phyloP scores from a whole-genome alignment of 139 green algal species.

The Pleodorina starrii region DNA sequence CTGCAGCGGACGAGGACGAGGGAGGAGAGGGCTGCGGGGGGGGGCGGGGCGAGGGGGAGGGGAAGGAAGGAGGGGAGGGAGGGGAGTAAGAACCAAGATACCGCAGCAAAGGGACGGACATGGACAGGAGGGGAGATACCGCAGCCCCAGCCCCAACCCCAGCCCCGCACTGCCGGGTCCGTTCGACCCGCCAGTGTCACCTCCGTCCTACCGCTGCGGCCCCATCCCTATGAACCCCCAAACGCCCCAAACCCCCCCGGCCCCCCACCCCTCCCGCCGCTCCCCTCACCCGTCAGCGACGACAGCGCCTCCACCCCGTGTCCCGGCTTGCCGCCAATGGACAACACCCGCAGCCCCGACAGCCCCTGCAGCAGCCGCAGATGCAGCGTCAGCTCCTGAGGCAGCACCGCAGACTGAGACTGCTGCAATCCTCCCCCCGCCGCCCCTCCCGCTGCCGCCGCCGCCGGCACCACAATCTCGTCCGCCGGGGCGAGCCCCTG shows the following conservation, averaged over 20 bases:
- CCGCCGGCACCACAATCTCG: not conserved
- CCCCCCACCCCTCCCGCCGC: not conserved
- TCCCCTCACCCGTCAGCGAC: constrained; percentile 1
- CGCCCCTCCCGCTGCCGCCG: not conserved
- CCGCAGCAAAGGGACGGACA: too few relatives aligned
- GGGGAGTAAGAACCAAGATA: not conserved
- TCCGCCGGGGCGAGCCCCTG: not conserved
- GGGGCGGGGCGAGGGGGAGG: not conserved
- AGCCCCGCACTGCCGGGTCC: too few relatives aligned
- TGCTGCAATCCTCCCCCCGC: not conserved
- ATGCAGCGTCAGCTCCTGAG: constrained; percentile 36
- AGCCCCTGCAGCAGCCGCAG: constrained; percentile 45
- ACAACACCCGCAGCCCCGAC: constrained; percentile 20
- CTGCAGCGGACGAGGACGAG: constrained; percentile 28
- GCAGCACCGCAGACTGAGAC: not conserved
- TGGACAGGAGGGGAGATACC: too few relatives aligned
- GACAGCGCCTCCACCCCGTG: constrained; percentile 48
- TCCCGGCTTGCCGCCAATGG: constrained; percentile 35
- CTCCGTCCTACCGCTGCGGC: too few relatives aligned
- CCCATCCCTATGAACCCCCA: too few relatives aligned
- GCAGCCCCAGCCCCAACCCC: too few relatives aligned
- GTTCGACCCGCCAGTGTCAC: too few relatives aligned
- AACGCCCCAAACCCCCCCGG: not conserved
- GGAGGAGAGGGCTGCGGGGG: constrained; percentile 24
- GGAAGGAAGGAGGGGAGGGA: not conserved